Base-by-base conservation (phyloP, 257 asterid genomes). In the Anisodus tanguticus region DNA sequence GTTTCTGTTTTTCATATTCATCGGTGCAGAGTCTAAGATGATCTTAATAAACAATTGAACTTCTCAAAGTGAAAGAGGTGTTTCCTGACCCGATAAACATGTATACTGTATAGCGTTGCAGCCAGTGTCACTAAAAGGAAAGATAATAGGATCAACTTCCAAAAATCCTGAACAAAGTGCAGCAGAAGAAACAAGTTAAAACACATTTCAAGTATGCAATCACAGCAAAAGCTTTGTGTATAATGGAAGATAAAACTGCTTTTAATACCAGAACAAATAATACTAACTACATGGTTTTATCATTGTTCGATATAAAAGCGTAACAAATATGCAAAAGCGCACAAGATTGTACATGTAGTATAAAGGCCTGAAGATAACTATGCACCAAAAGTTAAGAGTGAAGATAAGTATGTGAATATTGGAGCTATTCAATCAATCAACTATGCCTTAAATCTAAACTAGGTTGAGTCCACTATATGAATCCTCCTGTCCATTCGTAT, bases 51-150 rank as follows among this genome's bases (percentile, higher is more conserved):
- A 49, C 62, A 74, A 78, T 81, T 17, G 45, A 92, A 70, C 86
- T 93, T 93, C 82, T 95, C 96, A 0, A 87, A 85, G 86, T 95
- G 98, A 79, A 94, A 39, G 6, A 92, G 89, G 87, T 92, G 98
- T 85, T 91, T 93, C 70, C 97, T 41, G 5, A 91, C 89, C 0
- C 91, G 91, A 88, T 90, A 94, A 7, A 93, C 79, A 68, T 95
- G 97, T 72, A 88, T 6, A 35, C 89, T 92, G 88, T 93, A 95
- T 83, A 94, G n/a, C 6, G 79, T 9, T 8, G 95, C 91, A 6
- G 97, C 99, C 83, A 92, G 4, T 1, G 90, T 90, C 88, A 89
- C 95, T 88, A 91, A 76, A 82, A 86, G 7, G 84, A 94, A 91
- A 2, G 99, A 95, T 37, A 91, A 0, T 79, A 91, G 12, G n/a